Conservation (phyloP, 108 stramenopile species). For the Schizochytrium sp. region DNA sequence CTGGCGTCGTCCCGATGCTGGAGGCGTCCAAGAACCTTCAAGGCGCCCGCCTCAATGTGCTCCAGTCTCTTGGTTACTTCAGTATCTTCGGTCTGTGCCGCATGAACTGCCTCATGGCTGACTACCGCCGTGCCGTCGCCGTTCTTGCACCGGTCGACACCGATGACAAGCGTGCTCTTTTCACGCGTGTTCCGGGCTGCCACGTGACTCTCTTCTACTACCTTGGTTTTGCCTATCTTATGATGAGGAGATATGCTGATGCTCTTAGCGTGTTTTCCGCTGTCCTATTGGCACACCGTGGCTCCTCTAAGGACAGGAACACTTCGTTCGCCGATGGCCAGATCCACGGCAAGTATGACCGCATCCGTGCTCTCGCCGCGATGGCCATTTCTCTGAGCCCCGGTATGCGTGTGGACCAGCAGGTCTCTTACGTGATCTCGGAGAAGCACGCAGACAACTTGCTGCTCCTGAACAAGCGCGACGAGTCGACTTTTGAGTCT, state of each 20-base stretch:
- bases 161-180: conserved; percentile 66
- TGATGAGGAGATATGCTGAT: conserved; percentile 94
- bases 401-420: conserved; percentile 79
- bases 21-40: conserved; percentile 46
- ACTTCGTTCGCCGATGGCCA: conserved; percentile 80
- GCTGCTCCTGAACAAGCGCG: conserved; percentile 68
- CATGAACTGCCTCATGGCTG: conserved; percentile 94
- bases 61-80: conserved; percentile 87
- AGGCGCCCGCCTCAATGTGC: conserved; percentile 33
- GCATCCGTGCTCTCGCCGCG: conserved; percentile 89
- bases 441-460: conserved; percentile 89
- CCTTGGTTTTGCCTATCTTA: conserved; percentile 88
- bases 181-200: conserved; percentile 82
- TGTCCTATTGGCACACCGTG: conserved; percentile 66
- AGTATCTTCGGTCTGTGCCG: conserved; percentile 88
- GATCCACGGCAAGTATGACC: conserved; percentile 84
- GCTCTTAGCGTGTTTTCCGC: conserved; percentile 81
- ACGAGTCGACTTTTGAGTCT: conserved; percentile 83
- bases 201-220: conserved; percentile 91
- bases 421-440: conserved; percentile 79
- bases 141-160: conserved; percentile 81
- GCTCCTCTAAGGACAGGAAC: conserved; percentile 56
- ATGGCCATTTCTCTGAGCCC: conserved; percentile 76
- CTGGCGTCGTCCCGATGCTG: conserved; percentile 72
- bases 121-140: conserved; percentile 85